Base-by-base conservation (phyloP, 108 stramenopile genomes). In the Thalassiosira profunda region DNA sequence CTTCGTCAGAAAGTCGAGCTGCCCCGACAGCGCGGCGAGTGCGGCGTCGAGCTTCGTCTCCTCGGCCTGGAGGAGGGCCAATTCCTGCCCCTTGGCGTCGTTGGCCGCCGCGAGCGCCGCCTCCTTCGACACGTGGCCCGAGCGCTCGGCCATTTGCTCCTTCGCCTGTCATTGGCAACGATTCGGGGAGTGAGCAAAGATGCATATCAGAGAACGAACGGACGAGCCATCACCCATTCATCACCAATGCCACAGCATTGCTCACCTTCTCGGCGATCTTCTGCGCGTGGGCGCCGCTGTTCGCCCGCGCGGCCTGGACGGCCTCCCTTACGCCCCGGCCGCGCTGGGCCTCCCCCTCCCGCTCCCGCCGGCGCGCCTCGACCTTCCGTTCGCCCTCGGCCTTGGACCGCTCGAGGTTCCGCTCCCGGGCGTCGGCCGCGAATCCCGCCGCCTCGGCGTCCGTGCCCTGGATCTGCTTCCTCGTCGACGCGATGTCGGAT, bases 261-360 rank as follows among this genome's bases (percentile, higher is more conserved):
- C 76, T 63, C 31, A 83, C 77, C 52, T 79, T 67, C 23, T 79
- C 64, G 2, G 61, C 57, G 46, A 83, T 79, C 25, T 33, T 49
- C 37, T 60, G 67, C 23, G 77, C 82, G 75, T 62, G 63, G 14
- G 18, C 49, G 30, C 72, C 77, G 28, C 77, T 64, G 20, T 70
- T 79, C 33, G 61, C 68, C 38, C 77, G 52, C 15, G 65, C 45
- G 11, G 37, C 58, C 17, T 51, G 61, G 26, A 79, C 41, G 14
- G 72, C 82, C 44, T 83, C 82, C 53, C 70, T 74, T 30, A 72
- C 62, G 15, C 77, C 67, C 30, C 55, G 46, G 59, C 68, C 61
- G 48, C 56, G 48, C 43, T 66, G 78, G 25, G 33, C 38, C 49
- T 79, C 74, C 46, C 35, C 67, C 54, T 83, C 77, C 15, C 25